phyloP scores from a whole-genome alignment of 1,139 yeast genomes.

The Candida pseudoviswanathii region DNA sequence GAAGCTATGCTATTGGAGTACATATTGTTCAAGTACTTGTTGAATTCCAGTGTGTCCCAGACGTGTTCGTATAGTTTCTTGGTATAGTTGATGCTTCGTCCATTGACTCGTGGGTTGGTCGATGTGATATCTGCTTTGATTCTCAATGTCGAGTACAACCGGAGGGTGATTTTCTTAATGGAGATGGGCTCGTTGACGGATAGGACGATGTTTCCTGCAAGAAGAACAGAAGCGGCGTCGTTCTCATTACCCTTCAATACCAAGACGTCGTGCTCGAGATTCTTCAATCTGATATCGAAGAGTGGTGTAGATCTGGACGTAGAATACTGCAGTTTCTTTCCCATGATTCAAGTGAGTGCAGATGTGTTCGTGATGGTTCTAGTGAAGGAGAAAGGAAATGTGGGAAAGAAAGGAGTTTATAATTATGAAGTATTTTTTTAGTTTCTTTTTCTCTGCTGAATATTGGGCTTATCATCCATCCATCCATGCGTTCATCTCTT shows the following conservation, averaged over 20 bases:
- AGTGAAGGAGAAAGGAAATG: not conserved
- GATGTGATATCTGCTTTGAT: slow-evolving; percentile 33
- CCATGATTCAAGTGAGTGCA: slow-evolving; percentile 14
- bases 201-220: slow-evolving; percentile 78
- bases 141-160: slow-evolving; percentile 65
- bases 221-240: slow-evolving; percentile 75
- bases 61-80: slow-evolving; percentile 69
- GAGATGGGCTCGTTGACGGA: slow-evolving; percentile 76
- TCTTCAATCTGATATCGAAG: slow-evolving; percentile 63
- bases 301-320: slow-evolving; percentile 40
- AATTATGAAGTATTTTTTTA: not conserved
- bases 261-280: slow-evolving; percentile 77
- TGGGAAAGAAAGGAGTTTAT: not conserved
- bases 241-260: slow-evolving; percentile 76
- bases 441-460: not conserved
- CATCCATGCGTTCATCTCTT: not conserved
- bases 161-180: slow-evolving; percentile 62
- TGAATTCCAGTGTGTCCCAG: slow-evolving; percentile 71
- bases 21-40: slow-evolving; percentile 31
- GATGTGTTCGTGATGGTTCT: not conserved
- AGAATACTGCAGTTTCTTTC: slow-evolving; percentile 18
- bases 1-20: slow-evolving; percentile 24
- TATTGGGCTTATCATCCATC: not conserved
- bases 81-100: slow-evolving; percentile 57
- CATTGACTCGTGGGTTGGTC: slow-evolving; percentile 18